Evolutionary conservation across 2,329 filamentous ascomycete species (phyloP), one percentile per base, ranked within the genome.

Genomic region (Fusarium cicatricum): DNA sequence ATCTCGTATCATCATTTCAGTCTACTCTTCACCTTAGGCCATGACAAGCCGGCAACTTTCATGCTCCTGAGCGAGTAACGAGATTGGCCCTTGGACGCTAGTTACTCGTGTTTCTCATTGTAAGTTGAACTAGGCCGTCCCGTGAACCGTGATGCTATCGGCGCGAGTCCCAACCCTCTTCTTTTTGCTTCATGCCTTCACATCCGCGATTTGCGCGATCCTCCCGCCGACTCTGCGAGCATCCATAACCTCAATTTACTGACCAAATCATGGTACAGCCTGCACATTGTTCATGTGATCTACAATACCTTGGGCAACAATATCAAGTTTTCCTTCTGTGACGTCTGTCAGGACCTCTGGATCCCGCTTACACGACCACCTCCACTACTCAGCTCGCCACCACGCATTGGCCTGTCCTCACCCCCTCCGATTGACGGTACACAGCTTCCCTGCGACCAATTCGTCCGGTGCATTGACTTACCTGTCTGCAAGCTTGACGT

Each of bases 91-190:
- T 32, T 42, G 52, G 48, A 43, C 56, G 53, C 46, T 49, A 48
- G 46, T 54, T 56, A n/a, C 36, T 52, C 46, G 42, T 44, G 16
- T 56, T 55, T 43, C 36, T 43, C 38, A 41, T 53, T 64, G 66
- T 69, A 60, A 60, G 64, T 67, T 52, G 28, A 56, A 41, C 51
- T 55, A 50, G 49, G 39, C 45, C 40, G 46, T 59, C 49, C 55
- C 44, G 29, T 51, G 48, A 29, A 58, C 41, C 32, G 32, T 60
- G 49, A 39, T 57, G 29, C 21, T 33, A 40, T 29, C 43, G 49
- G 43, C 41, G 37, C 49, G 34, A 46, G 47, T 42, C 52, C 52
- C 60, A 63, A 55, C 21, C 40, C 37, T 51, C 37, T 51, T 55
- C 56, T 38, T 40, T 32, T 38, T 28, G 45, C 23, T 36, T 36